These are phyloP conservation scores for Pleurotus djamor DNA, from an alignment of 768 basidiomycete species.

Conservation along the genomic window DNA sequence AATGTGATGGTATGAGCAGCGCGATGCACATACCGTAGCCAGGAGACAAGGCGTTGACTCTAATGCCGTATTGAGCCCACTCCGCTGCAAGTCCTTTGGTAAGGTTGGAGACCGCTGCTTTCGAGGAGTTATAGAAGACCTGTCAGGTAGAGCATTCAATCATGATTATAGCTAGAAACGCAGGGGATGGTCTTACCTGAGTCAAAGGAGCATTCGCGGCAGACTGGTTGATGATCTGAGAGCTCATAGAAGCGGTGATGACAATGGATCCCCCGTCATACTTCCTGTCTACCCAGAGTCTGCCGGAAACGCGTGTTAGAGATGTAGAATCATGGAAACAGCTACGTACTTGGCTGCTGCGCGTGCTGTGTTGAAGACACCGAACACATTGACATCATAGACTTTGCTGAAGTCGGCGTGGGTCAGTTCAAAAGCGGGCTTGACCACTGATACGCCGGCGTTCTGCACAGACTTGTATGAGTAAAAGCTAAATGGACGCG, in stretches of 20 bases:
- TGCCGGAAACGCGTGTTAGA: conserved; percentile 12
- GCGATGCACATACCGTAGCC: conserved; percentile 45
- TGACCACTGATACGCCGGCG: conserved; percentile 61
- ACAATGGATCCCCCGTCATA: conserved; percentile 50
- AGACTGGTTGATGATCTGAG: conserved; percentile 59
- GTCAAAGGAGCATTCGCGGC: conserved; percentile 42
- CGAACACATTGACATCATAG: conserved; percentile 60
- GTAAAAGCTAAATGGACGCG: too few species aligned
- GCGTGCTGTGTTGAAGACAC: conserved; percentile 62
- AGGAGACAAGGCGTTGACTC: conserved; percentile 61
- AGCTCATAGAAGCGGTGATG: conserved; percentile 66
- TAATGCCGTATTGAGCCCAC: conserved; percentile 52
- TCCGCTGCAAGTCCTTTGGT: conserved; percentile 60
- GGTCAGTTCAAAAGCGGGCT: conserved; percentile 56
- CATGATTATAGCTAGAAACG: background rate
- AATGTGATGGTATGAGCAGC: background rate
- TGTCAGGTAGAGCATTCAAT: conserved; percentile 24
- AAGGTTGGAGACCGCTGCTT: conserved; percentile 60
- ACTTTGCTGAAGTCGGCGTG: conserved; percentile 53
- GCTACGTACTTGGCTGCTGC: conserved; percentile 50
- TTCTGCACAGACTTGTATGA: conserved; percentile 31
- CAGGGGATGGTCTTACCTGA: conserved; percentile 31
- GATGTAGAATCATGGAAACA: background rate
- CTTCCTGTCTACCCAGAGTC: conserved; percentile 40
- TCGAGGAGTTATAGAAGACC: conserved; percentile 65